Evolutionary conservation across 305 asterid species (phyloP).

Genomic region (Lippia alba): DNA sequence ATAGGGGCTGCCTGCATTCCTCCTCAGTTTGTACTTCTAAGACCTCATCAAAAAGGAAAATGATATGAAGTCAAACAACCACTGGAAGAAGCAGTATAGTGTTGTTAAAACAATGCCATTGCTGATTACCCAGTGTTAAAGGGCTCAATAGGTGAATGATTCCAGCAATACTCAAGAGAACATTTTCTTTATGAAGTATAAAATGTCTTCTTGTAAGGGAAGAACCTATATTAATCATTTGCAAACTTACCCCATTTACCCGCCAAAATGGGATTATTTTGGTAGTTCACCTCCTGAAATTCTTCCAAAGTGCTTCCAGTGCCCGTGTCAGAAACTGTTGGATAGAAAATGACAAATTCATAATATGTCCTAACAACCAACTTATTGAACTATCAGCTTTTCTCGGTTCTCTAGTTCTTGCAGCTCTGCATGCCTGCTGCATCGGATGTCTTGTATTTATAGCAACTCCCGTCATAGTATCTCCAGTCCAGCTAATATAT

Average conservation of each 20-base stretch:
- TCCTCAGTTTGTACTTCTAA: slow-evolving; percentile 5
- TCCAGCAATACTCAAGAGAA: slow-evolving; percentile 5
- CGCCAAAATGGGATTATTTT: slow-evolving; percentile 37
- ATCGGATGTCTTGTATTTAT: background rate
- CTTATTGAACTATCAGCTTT: slow-evolving; percentile 8
- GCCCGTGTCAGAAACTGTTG: slow-evolving; percentile 90
- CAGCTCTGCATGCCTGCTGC: slow-evolving; percentile 7
- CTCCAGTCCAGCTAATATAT: background rate
- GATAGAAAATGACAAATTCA: slow-evolving; percentile 24
- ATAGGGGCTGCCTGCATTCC: slow-evolving; percentile 11
- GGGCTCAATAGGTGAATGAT: slow-evolving; percentile 1
- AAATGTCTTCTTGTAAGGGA: slow-evolving; percentile 10
- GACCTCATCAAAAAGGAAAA: slow-evolving; percentile 11
- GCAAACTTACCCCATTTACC: slow-evolving; percentile 71
- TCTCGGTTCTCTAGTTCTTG: slow-evolving; percentile 6
- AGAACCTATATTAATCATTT: slow-evolving; percentile 10
- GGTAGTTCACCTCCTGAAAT: slow-evolving; percentile 48
- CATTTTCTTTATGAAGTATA: background rate
- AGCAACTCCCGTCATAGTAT: slow-evolving; percentile 4
- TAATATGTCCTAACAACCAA: slow-evolving; percentile 13
- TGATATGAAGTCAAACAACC: slow-evolving; percentile 25
- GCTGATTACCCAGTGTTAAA: no score
- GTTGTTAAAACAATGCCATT: no score
- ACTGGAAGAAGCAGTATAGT: slow-evolving; percentile 13
- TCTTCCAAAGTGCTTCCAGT: slow-evolving; percentile 71